Evolutionary conservation across 441 rosid genomes (phyloP).

Genomic region (Populus hybrid): DNA sequence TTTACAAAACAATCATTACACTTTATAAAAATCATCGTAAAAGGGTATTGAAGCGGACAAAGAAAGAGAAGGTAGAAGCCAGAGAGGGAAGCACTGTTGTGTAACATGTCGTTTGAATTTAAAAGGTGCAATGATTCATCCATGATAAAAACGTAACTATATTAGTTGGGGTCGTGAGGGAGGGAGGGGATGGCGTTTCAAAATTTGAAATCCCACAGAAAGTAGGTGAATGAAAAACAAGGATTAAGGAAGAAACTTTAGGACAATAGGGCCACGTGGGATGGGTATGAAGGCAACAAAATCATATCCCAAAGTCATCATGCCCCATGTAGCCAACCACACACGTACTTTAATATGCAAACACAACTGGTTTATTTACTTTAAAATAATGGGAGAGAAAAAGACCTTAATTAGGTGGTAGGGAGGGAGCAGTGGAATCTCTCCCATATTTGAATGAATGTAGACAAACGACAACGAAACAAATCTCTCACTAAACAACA

Average conservation of each 20-base stretch:
- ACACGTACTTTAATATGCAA: background rate
- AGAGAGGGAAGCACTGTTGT: background rate
- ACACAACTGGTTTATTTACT: no score
- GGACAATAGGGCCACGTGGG: constrained; percentile 28
- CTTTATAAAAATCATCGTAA: no score
- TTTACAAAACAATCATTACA: no score
- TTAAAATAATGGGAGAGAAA: background rate
- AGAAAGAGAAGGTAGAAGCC: background rate
- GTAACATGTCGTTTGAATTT: constrained; percentile 17
- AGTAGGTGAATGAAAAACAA: constrained; percentile 11
- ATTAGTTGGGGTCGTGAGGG: background rate
- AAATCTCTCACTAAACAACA: constrained; percentile 26
- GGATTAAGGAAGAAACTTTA: constrained; percentile 17
- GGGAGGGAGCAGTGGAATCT: constrained; percentile 31
- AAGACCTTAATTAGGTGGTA: background rate
- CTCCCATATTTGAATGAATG: constrained; percentile 30
- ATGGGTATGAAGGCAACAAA: background rate
- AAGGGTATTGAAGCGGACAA: background rate
- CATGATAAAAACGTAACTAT: constrained; percentile 4
- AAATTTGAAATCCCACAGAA: constrained; percentile 40
- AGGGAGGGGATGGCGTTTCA: constrained; percentile 32
- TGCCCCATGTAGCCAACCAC: constrained; percentile 1
- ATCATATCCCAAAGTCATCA: constrained; percentile 27
- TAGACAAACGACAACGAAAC: constrained; percentile 38
- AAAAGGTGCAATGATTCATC: constrained; percentile 25